Evolutionary conservation across 495 filamentous ascomycete species (phyloP).

Genomic region (Lepraria neglecta): DNA sequence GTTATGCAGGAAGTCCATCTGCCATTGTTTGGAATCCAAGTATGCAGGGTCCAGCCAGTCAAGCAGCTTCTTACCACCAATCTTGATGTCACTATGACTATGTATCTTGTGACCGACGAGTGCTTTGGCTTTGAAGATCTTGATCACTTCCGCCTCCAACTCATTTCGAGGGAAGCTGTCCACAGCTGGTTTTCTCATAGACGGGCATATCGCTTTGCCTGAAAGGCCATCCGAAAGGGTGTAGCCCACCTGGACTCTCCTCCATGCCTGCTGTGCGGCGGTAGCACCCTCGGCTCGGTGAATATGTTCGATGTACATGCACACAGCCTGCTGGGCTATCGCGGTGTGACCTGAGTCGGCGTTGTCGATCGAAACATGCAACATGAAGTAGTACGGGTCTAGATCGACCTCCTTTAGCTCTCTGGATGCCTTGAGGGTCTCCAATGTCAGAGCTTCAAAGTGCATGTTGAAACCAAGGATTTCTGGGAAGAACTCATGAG

Average conservation of each 20-base stretch:
- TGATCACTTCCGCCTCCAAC: no score
- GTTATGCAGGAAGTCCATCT: neutral
- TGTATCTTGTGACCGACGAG: conserved; percentile 34
- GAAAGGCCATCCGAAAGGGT: conserved; percentile 35
- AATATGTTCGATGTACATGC: conserved; percentile 32
- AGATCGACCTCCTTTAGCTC: conserved; percentile 43
- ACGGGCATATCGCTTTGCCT: conserved; percentile 6
- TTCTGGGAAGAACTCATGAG: conserved; percentile 46
- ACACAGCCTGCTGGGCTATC: conserved; percentile 39
- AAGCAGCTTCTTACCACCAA: neutral
- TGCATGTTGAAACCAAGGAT: conserved; percentile 49
- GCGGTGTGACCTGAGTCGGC: conserved; percentile 43
- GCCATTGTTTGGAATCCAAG: neutral
- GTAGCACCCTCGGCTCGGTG: neutral
- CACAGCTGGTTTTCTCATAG: neutral
- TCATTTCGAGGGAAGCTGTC: no score
- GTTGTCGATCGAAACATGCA: conserved; percentile 51
- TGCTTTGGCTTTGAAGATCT: conserved; percentile 33
- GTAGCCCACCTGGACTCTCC: conserved; percentile 43
- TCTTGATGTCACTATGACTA: conserved; percentile 18
- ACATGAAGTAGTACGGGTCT: conserved; percentile 44
- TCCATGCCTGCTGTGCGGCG: conserved; percentile 34
- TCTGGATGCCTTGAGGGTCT: conserved; percentile 38
- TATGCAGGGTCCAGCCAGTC: neutral
- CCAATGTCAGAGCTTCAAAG: conserved; percentile 40